These are phyloP conservation scores for Mortierella sp. DNA, from an alignment of 371 early-diverging fungal species.

Conservation along the genomic window DNA sequence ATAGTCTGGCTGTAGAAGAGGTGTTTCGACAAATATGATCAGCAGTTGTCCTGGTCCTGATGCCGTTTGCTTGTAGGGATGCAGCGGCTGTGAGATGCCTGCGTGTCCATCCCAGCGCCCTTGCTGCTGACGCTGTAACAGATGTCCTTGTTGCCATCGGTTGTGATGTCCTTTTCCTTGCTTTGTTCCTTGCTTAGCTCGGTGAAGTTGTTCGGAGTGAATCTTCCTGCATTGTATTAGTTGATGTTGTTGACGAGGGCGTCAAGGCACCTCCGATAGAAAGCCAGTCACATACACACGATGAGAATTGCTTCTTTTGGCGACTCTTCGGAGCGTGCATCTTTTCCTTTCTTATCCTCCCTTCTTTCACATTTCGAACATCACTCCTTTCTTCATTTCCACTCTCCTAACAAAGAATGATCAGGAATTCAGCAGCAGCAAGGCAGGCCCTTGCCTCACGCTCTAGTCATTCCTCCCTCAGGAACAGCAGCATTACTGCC, in stretches of 20 bases:
- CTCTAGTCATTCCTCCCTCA: background rate
- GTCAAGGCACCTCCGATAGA: background rate
- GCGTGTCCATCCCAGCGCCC: background rate
- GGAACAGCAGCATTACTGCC: background rate
- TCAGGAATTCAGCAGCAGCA: conserved; percentile 19
- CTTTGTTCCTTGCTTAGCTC: background rate
- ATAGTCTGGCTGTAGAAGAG: background rate
- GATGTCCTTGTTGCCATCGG: conserved; percentile 2
- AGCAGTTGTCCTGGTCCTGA: background rate
- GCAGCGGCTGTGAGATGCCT: background rate
- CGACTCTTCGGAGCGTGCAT: background rate
- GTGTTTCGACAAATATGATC: background rate
- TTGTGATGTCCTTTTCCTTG: background rate
- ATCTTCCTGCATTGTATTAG: background rate
- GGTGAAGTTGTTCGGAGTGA: background rate
- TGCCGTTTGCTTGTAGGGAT: background rate
- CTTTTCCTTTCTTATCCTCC: background rate
- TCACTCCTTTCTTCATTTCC: background rate
- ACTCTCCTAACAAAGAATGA: conserved; percentile 5
- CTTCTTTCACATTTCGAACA: background rate
- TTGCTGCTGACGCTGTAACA: background rate
- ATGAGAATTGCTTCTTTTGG: background rate
- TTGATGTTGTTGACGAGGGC: background rate
- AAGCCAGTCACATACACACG: background rate
- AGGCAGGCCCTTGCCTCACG: conserved; percentile 9